phyloP scores from a whole-genome alignment of 1,139 yeast species.

The Kurtzmaniella quercitrusa region DNA sequence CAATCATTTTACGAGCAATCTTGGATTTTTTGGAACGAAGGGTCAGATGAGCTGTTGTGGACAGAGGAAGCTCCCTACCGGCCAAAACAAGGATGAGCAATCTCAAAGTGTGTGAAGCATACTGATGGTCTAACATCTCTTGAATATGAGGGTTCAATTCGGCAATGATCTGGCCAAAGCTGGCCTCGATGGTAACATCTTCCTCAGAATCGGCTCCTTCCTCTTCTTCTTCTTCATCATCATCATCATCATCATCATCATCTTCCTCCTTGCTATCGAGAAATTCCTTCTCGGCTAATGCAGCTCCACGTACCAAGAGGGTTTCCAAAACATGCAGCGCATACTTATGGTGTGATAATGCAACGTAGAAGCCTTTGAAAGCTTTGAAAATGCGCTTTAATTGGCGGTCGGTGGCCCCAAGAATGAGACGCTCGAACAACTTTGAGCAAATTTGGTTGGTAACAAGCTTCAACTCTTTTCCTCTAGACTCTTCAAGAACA shows the following conservation, averaged over 20 bases:
- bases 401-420: constrained; percentile 62
- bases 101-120: constrained; percentile 86
- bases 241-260: constrained; percentile 24
- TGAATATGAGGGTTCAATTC: constrained; percentile 62
- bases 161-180: constrained; percentile 59
- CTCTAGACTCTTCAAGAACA: constrained; percentile 80
- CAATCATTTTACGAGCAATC: constrained; percentile 90
- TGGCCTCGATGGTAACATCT: constrained; percentile 54
- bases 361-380: constrained; percentile 67
- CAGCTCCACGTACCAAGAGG: constrained; percentile 69
- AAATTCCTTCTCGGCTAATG: constrained; percentile 68
- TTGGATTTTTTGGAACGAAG: constrained; percentile 83
- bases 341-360: constrained; percentile 82
- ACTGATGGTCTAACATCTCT: constrained; percentile 66
- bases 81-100: constrained; percentile 65
- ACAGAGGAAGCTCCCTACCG: constrained; percentile 78
- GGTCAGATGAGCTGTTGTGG: constrained; percentile 67
- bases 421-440: constrained; percentile 79
- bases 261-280: constrained; percentile 26
- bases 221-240: constrained; percentile 14
- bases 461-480: constrained; percentile 87
- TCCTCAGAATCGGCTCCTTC: constrained; percentile 36
- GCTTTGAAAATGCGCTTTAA: constrained; percentile 60
- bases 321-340: constrained; percentile 95
- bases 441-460: constrained; percentile 95